Conservation (phyloP, 208 protist genomes). For the Trichomonas vaginalis region DNA sequence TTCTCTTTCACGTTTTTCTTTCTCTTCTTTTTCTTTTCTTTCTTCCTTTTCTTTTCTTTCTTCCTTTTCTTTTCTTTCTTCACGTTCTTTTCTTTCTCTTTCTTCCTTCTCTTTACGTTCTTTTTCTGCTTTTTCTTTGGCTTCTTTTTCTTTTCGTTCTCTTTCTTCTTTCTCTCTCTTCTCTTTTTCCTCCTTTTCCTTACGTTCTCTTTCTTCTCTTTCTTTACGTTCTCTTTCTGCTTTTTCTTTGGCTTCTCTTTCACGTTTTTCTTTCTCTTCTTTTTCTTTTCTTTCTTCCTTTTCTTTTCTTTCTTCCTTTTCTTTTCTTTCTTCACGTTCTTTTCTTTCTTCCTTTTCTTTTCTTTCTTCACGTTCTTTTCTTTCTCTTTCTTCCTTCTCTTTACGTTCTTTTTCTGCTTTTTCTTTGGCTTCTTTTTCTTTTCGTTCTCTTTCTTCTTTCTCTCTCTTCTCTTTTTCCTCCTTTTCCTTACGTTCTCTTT, state of each 20-base stretch:
- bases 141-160: neutral
- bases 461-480: neutral
- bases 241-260: neutral
- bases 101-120: neutral
- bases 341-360: no score
- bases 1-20: neutral
- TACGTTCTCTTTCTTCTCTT: neutral
- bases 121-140: neutral
- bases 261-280: neutral
- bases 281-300: neutral
- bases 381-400: neutral
- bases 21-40: neutral
- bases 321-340: neutral
- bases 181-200: no score
- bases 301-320: neutral
- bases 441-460: neutral
- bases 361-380: neutral
- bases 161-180: neutral
- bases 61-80: neutral
- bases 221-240: neutral
- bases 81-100: neutral
- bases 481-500: neutral
- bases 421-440: neutral
- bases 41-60: neutral
- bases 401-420: neutral